Evolutionary conservation across 2,329 filamentous ascomycete species (phyloP).

Genomic region (Capronia coronata): DNA sequence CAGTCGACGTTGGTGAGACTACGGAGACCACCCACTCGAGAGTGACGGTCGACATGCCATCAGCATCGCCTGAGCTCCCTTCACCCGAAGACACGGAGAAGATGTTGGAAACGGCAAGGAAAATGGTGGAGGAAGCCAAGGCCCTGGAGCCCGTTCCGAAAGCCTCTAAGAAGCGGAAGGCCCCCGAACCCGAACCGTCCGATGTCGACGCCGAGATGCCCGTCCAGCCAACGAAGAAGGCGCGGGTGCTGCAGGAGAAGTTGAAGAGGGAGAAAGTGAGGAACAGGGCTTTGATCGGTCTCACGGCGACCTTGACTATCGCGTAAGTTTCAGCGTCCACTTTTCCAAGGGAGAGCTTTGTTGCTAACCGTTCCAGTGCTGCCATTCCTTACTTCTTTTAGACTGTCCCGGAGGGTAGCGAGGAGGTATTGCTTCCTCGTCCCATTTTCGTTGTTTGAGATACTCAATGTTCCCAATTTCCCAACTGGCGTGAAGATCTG

Average conservation of each 20-base stretch:
- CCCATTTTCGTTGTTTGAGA: constrained; percentile 4
- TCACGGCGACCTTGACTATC: constrained; percentile 79
- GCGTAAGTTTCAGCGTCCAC: constrained; percentile 59
- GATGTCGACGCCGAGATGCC: constrained; percentile 34
- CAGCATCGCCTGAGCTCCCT: constrained; percentile 59
- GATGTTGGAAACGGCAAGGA: constrained; percentile 79
- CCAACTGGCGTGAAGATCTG: background rate
- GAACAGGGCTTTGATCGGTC: constrained; percentile 75
- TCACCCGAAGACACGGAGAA: constrained; percentile 69
- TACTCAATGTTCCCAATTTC: constrained; percentile 1
- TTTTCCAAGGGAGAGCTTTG: background rate
- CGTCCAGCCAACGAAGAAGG: constrained; percentile 61
- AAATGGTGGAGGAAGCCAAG: constrained; percentile 73
- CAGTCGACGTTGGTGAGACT: constrained; percentile 62
- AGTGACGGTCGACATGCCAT: constrained; percentile 69
- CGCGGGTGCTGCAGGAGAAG: constrained; percentile 63
- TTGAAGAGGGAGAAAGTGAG: constrained; percentile 79
- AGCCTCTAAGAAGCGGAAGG: constrained; percentile 58
- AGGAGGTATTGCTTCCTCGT: background rate
- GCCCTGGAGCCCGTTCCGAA: constrained; percentile 37
- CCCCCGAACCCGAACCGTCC: constrained; percentile 49
- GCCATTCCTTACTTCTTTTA: constrained; percentile 44
- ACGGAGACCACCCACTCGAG: constrained; percentile 64
- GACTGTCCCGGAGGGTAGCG: background rate
- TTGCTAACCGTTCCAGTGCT: constrained; percentile 34